Evolutionary conservation across 2,329 filamentous ascomycete genomes (phyloP).

Genomic region (Ophiostoma piceae): DNA sequence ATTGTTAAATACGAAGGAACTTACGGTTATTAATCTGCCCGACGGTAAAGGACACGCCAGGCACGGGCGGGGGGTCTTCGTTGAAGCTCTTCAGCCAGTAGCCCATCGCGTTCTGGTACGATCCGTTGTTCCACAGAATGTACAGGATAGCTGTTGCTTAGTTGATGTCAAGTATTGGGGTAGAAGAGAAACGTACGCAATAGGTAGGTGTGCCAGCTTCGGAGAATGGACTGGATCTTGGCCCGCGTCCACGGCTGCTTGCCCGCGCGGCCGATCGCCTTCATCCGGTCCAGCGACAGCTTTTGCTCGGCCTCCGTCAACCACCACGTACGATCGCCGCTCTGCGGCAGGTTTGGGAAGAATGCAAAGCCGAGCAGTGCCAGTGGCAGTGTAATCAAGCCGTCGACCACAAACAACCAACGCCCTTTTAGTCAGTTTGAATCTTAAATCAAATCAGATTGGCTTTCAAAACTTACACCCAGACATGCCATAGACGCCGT

Average conservation of each 20-base stretch:
- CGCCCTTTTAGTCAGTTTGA: conserved; percentile 25
- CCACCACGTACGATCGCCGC: conserved; percentile 33
- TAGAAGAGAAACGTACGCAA: neutral
- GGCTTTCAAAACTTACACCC: conserved; percentile 29
- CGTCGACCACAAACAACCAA: conserved; percentile 41
- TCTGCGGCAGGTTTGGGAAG: conserved; percentile 35
- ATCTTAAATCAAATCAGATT: no score
- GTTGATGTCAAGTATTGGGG: neutral
- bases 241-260: conserved; percentile 36
- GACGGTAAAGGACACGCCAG: conserved; percentile 34
- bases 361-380: conserved; percentile 29
- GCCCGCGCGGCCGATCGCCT: conserved; percentile 29
- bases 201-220: conserved; percentile 39
- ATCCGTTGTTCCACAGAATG: conserved; percentile 39
- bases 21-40: conserved; percentile 32
- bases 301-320: conserved; percentile 33
- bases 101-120: conserved; percentile 36
- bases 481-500: conserved; percentile 33
- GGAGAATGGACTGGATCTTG: conserved; percentile 34
- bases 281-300: conserved; percentile 34
- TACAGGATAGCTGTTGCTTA: conserved; percentile 32
- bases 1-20: neutral
- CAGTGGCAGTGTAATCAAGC: conserved; percentile 30
- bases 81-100: conserved; percentile 42
- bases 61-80: conserved; percentile 34